phyloP scores from a whole-genome alignment of 2,329 filamentous ascomycete species.

The Trichophyton equinum region DNA sequence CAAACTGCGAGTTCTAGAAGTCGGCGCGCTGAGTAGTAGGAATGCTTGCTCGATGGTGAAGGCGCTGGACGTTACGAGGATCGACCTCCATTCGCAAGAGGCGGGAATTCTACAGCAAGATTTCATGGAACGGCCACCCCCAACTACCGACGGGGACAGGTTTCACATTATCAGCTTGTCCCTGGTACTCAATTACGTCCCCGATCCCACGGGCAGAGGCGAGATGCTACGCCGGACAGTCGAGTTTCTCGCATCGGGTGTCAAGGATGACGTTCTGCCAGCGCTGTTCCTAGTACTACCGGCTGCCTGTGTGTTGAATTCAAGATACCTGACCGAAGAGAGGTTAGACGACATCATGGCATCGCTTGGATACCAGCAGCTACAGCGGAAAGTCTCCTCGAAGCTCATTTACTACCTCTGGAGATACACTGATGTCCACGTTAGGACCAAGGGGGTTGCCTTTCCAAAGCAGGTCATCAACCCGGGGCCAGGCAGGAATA shows the following conservation, averaged over 20 bases:
- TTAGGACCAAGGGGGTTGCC: conserved; percentile 11
- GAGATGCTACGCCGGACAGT: conserved; percentile 72
- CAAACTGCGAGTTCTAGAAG: conserved; percentile 60
- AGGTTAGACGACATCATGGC: conserved; percentile 61
- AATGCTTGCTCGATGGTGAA: conserved; percentile 71
- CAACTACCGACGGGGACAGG: conserved; percentile 41
- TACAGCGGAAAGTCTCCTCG: conserved; percentile 58
- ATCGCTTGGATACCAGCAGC: conserved; percentile 57
- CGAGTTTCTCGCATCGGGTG: conserved; percentile 47
- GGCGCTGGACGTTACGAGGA: conserved; percentile 62
- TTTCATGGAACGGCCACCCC: conserved; percentile 80
- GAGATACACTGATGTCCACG: conserved; percentile 34
- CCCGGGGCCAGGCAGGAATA: conserved; percentile 66
- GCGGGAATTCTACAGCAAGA: conserved; percentile 70
- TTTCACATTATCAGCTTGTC: conserved; percentile 91
- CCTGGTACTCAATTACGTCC: conserved; percentile 87
- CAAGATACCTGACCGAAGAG: conserved; percentile 68
- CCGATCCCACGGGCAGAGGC: conserved; percentile 60
- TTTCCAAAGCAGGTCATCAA: conserved; percentile 67
- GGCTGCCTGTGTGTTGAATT: conserved; percentile 77
- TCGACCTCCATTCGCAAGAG: conserved; percentile 81
- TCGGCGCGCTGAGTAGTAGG: conserved; percentile 70
- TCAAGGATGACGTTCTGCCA: conserved; percentile 23
- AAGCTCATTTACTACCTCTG: conserved; percentile 90
- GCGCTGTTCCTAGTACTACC: conserved; percentile 82